Base-by-base conservation (phyloP, 2,329 filamentous ascomycete species). In the Graphiopsis chlorocephala region DNA sequence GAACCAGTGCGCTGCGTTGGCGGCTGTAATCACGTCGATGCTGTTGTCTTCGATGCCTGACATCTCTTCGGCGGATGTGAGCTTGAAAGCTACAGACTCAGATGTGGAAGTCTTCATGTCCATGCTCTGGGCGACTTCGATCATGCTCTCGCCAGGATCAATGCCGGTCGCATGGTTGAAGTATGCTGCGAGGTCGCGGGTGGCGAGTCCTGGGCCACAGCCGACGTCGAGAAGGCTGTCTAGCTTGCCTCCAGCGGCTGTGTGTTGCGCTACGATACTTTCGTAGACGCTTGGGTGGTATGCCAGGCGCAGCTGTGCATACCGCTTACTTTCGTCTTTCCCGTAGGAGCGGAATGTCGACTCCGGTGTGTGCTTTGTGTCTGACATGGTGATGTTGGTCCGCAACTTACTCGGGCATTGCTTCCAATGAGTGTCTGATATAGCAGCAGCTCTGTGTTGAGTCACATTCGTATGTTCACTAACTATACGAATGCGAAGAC, bases 91-190 rank as follows among this genome's bases (percentile, higher is more conserved):
- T 57, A 26, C 65, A 31, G 50, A 28, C 17, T 53, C 50, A 6
- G 50, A 53, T 42, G 17, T 67, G 1, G 47, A 23, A 4, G 47
- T 62, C 20, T 57, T 11, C 61, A 56, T 17, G 68, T n/a, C 26
- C 57, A 35, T 14, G 45, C 25, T 3, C 14, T 25, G 59, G 3
- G 48, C 50, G 2, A 69, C 67, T n/a, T 65, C 65, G 58, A 88
- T 82, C 86, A 88, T 88, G 48, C 79, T 81, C 15, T 76, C 74
- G 2, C 82, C 80, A 0, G 84, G 78, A 66, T 88, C 85, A 14
- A 84, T 69, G 5, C 84, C 86, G 17, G 83, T 73, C 8, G 76
- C 81, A 28, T 77, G 71, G 0, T 71, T 64, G 69, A 88, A 88
- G 35, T 76, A 76, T 0, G 74, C 72, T 0, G 81, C 80, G 1